Evolutionary conservation across 805 yeast genomes (phyloP), one percentile per base, ranked within the genome.

Genomic region (Yamadazyma insecticola): DNA sequence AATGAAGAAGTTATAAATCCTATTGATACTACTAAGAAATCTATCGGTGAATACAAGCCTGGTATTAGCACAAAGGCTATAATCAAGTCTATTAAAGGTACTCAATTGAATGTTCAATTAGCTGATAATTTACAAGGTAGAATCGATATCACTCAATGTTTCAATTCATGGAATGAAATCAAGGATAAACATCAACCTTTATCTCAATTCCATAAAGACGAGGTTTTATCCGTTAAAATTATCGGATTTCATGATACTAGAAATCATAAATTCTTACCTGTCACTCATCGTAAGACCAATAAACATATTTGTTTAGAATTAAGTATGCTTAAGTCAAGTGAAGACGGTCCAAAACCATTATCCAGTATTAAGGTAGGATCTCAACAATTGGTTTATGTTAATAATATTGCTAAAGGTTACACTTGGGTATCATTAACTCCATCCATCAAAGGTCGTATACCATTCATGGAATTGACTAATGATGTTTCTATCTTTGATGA

Each of bases 71-170:
- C 88, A 6, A 69, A 72, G 38, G 90, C 81, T 23, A 49, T 52
- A 12, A 59, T 89, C 33, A 78, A 70, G 29, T 62, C 79, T 1
- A 70, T 84, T 22, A 84, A 82, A 51, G 76, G 73, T 19, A 76
- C 85, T 5, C 92, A 85, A 58, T 61, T 89, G 43, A 78, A 79
- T 45, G 82, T 89, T 13, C 72, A 72, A 29, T 63, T 88, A 27
- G 88, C 92, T 32, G 92, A 81, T 37, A 79, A 82, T 50, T 64
- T 78, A 39, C 82, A 75, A 46, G 97, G 95, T 22, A 74, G 94
- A 51, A 59, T 89, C 36, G 95, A 86, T 45, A 66, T 81, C 12
- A 72, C 88, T 12, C 83, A 87, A 55, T 61, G 82, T 23, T 82
- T 74, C 55, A 77, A 74, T 32, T 43, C 54, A 0, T 55, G 63